Base-by-base conservation (phyloP, 2,329 filamentous ascomycete species). In the Nannizzia gypsea region DNA sequence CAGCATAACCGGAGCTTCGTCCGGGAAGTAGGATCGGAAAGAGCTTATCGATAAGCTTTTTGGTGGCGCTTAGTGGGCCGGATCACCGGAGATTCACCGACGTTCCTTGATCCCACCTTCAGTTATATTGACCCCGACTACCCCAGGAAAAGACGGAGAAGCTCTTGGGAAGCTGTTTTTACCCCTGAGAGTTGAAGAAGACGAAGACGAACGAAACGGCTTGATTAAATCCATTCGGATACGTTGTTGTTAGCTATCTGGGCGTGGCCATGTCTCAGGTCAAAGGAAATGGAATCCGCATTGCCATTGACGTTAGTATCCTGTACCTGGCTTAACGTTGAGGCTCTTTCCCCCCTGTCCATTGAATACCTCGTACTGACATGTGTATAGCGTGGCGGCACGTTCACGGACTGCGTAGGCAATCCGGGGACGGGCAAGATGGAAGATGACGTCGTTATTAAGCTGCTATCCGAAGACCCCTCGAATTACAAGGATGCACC, bases 321-420 rank as follows among this genome's bases (percentile, higher is more conserved):
- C n/a, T n/a, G n/a, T n/a, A n/a, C n/a, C n/a, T n/a, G n/a, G n/a
- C n/a, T n/a, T n/a, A n/a, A n/a, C n/a, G n/a, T n/a, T n/a, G n/a
- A 28, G 26, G 15, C 31, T 56, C 11, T 52, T 55, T 54, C 6
- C 56, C 38, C 28, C 50, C 61, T 52, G 11, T 31, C 3, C 66
- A 58, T 40, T 28, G 60, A 28, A n/a, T 28, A 24, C 20, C 3
- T 4, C 22, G 36, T 62, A 24, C 61, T 61, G 40, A 36, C 57
- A 24, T 31, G 13, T 44, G 44, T 67, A 65, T 71, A 85, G 74
- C 85, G 90, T 63, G 90, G 90, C 65, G 90, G 90, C 61, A 95
- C 90, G 28, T 96, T 96, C 71, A 96, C 90, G 42, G 90, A 96
- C 74, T 95, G 90, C 70, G 88, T 95, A 20, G 90, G 89, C 64